phyloP scores from a whole-genome alignment of 2,329 filamentous ascomycete species.

The Hirsutella minnesotensis region DNA sequence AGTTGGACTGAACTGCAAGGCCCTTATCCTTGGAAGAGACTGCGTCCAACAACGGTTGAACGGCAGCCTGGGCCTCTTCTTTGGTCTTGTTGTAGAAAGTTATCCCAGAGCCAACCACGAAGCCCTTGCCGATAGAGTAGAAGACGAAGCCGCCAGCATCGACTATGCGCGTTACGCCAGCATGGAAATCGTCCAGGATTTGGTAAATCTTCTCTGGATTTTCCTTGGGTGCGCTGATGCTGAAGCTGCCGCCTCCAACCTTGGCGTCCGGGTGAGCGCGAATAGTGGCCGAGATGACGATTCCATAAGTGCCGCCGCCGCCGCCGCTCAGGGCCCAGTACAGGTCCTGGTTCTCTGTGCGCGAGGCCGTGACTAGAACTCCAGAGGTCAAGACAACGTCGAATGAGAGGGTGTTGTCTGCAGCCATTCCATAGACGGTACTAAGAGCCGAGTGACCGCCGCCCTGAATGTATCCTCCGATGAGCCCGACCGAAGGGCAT shows the following conservation, averaged over 20 bases:
- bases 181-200: conserved; percentile 8
- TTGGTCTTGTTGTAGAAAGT: conserved; percentile 31
- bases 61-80: conserved; percentile 21
- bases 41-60: conserved; percentile 10
- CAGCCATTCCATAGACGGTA: conserved; percentile 41
- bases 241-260: conserved; percentile 17
- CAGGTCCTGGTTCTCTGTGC: conserved; percentile 30
- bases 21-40: conserved; percentile 4
- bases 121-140: conserved; percentile 29
- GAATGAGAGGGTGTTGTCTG: conserved; percentile 44
- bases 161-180: conserved; percentile 22
- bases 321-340: conserved; percentile 51
- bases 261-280: conserved; percentile 18
- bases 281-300: conserved; percentile 26
- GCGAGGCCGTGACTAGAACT: conserved; percentile 32
- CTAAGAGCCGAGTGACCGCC: conserved; percentile 44
- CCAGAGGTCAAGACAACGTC: conserved; percentile 42
- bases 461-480: conserved; percentile 50
- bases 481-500: conserved; percentile 42
- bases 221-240: neutral
- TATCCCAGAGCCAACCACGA: conserved; percentile 30
- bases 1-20: conserved; percentile 8
- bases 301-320: conserved; percentile 35
- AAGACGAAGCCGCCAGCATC: conserved; percentile 35
- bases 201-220: neutral